Percentiles rank a stretch among this genome's conserved stretches.
These are phyloP conservation scores for Globisporangium nunn DNA, from an alignment of 352 stramenopile genomes.

Conservation along the genomic window DNA sequence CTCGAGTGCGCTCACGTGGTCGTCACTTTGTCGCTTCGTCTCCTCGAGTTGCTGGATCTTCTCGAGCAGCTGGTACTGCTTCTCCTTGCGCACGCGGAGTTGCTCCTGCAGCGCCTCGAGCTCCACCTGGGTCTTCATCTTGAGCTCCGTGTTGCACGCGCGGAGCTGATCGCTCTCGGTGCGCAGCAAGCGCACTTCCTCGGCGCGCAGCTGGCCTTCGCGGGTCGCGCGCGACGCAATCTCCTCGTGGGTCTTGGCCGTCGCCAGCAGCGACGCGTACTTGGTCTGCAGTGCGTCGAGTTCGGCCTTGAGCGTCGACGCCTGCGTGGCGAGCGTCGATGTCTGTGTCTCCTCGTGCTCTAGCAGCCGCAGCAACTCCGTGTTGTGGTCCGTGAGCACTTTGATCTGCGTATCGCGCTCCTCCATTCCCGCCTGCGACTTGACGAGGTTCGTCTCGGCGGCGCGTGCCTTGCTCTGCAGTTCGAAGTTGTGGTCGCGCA, in stretches of 20 bases:
- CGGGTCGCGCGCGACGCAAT: slow-evolving; percentile 81
- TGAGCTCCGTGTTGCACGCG: slow-evolving; percentile 88
- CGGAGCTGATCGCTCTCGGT: slow-evolving; percentile 90
- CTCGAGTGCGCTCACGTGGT: slow-evolving; percentile 86
- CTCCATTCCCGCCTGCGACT: slow-evolving; percentile 65
- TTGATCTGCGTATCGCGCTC: slow-evolving; percentile 92
- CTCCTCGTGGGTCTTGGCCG: slow-evolving; percentile 91
- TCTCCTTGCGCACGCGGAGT: slow-evolving; percentile 93
- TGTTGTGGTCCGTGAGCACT: slow-evolving; percentile 94
- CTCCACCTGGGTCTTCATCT: slow-evolving; percentile 94
- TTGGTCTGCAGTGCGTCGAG: slow-evolving; percentile 84
- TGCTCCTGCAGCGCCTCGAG: slow-evolving; percentile 94
- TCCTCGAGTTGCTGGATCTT: slow-evolving; percentile 95
- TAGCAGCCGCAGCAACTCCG: slow-evolving; percentile 91
- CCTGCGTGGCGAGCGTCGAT: slow-evolving; percentile 49
- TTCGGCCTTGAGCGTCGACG: slow-evolving; percentile 52
- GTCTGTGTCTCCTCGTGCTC: slow-evolving; percentile 92
- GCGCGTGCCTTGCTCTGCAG: slow-evolving; percentile 85
- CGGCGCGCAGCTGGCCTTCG: slow-evolving; percentile 89
- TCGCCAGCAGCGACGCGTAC: slow-evolving; percentile 86
- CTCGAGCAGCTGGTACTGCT: slow-evolving; percentile 96
- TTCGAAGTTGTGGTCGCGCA: slow-evolving; percentile 92
- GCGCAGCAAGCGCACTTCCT: slow-evolving; percentile 91
- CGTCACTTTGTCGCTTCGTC: slow-evolving; percentile 88
- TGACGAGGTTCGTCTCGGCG: slow-evolving; percentile 77